Evolutionary conservation across 2,329 filamentous ascomycete genomes (phyloP).

Genomic region (Pezicula radicicola): DNA sequence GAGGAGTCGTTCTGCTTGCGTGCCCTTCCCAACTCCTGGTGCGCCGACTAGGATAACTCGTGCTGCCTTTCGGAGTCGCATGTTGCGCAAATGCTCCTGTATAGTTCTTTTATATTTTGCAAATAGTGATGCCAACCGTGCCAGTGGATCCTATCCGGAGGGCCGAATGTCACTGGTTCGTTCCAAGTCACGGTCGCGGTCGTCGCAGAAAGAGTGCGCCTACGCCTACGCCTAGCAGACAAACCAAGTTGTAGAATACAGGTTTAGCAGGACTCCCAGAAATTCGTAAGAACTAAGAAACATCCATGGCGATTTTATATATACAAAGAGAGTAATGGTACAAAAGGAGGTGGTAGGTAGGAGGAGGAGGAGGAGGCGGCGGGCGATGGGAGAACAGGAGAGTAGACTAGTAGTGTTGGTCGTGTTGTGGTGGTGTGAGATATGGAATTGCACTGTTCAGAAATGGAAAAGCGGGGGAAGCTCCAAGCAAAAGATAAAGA

Average conservation of each 20-base stretch:
- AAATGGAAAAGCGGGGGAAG: too few relatives aligned
- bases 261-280: conserved; percentile 6
- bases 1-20: conserved; percentile 87
- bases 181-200: not conserved
- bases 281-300: conserved; percentile 13
- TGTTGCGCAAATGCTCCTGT: conserved; percentile 31
- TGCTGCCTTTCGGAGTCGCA: conserved; percentile 75
- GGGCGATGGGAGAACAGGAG: too few relatives aligned
- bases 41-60: conserved; percentile 93
- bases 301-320: conserved; percentile 18
- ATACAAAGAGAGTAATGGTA: not conserved
- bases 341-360: conserved; percentile 1
- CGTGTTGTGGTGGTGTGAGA: too few relatives aligned
- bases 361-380: not conserved
- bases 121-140: not conserved
- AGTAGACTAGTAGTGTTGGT: too few relatives aligned
- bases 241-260: not conserved
- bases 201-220: conserved; percentile 4
- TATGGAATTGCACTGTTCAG: too few relatives aligned
- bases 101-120: conserved; percentile 1
- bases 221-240: conserved; percentile 16
- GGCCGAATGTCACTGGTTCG: not conserved
- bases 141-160: too few relatives aligned
- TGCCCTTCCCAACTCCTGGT: conserved; percentile 90
- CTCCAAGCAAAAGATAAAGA: too few relatives aligned